Base-by-base conservation (phyloP, 2,329 filamentous ascomycete species). In the Pseudopithomyces maydicus region DNA sequence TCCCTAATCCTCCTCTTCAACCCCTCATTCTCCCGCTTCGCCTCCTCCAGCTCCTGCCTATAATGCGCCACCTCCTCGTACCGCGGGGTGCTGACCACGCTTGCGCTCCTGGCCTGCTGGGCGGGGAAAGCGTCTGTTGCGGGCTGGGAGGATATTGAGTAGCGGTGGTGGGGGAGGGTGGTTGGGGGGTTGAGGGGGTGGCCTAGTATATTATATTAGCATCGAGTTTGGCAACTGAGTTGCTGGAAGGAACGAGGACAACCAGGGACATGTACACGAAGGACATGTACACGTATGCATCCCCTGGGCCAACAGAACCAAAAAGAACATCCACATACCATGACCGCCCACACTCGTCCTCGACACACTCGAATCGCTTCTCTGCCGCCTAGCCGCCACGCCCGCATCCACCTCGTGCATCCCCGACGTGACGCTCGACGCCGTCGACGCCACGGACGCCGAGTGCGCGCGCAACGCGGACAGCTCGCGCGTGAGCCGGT, bases 401-500 rank as follows among this genome's bases (percentile, higher is more conserved):
- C 74, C 38, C 80, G 80, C 20, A 78, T 75, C 52, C 82, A 77
- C 63, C 19, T 69, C 69, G 15, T 78, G 70, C 17, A 74, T 73
- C 55, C 82, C 72, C 2, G 84, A 85, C 36, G 81, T 80, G 10
- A 83, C 84, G n/a, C 83, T 85, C 10, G 83, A 75, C 42, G 77
- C 68, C 7, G 84, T 88, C 8, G 84, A 87, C 47, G 85, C 84
- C 26, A 87, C 85, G 1, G 84, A 87, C 6, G 85, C 83, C 8
- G 85, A 85, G 70, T 86, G 85, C 22, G 86, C 84, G 56, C 93
- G 90, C n/a, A 98, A 86, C 51, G 92, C 82, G 15, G 89, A 88
- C 35, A 98, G 86, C 74, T 98, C 94, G 55, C 94, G 90, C 0
- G 91, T 96, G 32, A 98, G 83, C 33, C 94, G 91, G 79, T 98